Percentiles rank a stretch among this genome's conserved stretches.
Evolutionary conservation across 139 green algal species (phyloP).

Genomic region (Pleodorina starrii): DNA sequence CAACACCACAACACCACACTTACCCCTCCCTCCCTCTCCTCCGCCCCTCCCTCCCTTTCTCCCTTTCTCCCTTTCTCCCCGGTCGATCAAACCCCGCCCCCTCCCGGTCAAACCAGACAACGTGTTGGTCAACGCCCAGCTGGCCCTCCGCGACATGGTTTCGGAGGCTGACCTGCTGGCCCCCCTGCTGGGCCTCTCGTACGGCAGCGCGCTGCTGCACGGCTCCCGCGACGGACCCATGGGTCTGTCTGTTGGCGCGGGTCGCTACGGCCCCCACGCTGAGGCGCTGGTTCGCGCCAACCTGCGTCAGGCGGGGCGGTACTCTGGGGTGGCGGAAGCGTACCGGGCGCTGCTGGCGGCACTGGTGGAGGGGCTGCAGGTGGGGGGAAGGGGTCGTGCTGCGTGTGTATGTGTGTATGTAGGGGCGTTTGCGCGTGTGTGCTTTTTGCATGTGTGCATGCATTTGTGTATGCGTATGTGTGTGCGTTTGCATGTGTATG

Average conservation of each 20-base stretch:
- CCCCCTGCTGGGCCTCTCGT: slow-evolving; percentile 26
- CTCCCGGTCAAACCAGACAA: too few relatives aligned
- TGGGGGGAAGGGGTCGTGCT: too few relatives aligned
- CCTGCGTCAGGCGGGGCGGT: slow-evolving; percentile 14
- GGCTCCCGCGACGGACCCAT: slow-evolving; percentile 1
- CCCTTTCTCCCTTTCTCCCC: too few relatives aligned
- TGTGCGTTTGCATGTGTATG: too few relatives aligned
- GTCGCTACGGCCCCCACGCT: not conserved
- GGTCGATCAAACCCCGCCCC: too few relatives aligned
- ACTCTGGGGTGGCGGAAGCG: not conserved
- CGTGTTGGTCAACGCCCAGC: not conserved
- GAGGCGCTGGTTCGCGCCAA: slow-evolving; percentile 24
- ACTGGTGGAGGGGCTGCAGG: slow-evolving; percentile 43
- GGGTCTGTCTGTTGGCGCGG: not conserved
- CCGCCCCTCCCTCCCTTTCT: too few relatives aligned
- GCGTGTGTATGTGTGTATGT: too few relatives aligned
- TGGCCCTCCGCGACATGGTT: slow-evolving; percentile 12
- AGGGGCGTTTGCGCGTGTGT: too few relatives aligned
- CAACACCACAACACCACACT: too few relatives aligned
- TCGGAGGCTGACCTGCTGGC: not conserved
- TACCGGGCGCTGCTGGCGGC: not conserved
- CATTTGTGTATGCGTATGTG: too few relatives aligned
- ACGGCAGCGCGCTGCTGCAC: slow-evolving; percentile 8
- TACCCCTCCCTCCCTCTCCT: too few relatives aligned
- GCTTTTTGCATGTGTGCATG: too few relatives aligned